Conservation (phyloP, 2,329 filamentous ascomycete genomes). For the Tolypocladium tropicale region DNA sequence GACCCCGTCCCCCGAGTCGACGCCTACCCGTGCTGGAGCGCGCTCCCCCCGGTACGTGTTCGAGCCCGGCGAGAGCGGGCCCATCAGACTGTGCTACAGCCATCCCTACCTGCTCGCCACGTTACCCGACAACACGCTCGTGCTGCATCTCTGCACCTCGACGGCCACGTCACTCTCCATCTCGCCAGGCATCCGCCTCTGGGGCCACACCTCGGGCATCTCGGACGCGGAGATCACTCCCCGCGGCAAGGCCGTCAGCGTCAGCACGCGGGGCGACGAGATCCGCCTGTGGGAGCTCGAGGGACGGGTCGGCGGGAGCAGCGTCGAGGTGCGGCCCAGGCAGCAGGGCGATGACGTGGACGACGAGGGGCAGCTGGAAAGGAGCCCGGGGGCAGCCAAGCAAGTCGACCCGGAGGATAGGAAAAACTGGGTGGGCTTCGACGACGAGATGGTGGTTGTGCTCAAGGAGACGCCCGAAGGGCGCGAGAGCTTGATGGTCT, state of each 20-base stretch:
- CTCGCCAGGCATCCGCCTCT: conserved; percentile 64
- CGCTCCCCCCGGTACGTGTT: conserved; percentile 3
- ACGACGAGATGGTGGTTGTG: conserved; percentile 86
- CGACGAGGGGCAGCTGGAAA: conserved; percentile 2
- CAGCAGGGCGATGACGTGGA: conserved; percentile 12
- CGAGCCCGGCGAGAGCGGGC: conserved; percentile 27
- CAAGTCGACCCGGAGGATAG: conserved; percentile 29
- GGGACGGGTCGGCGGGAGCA: conserved; percentile 47
- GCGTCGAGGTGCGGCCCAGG: conserved; percentile 41
- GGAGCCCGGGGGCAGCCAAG: neutral
- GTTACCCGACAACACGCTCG: conserved; percentile 78
- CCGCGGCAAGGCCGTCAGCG: conserved; percentile 81
- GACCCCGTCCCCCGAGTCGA: conserved; percentile 6
- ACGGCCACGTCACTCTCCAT: conserved; percentile 56
- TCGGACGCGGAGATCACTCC: conserved; percentile 77
- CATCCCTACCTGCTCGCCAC: conserved; percentile 82
- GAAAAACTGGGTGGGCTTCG: conserved; percentile 70
- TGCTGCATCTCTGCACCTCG: conserved; percentile 72
- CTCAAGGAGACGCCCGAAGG: conserved; percentile 61
- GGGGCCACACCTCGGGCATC: conserved; percentile 87
- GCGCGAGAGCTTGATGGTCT: conserved; percentile 66
- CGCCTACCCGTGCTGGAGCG: conserved; percentile 5
- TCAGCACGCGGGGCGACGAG: conserved; percentile 69
- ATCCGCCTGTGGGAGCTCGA: conserved; percentile 86
- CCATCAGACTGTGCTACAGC: conserved; percentile 56